Evolutionary conservation across 768 basidiomycete species (phyloP), one percentile per base, ranked within the genome.

Genomic region (Plicaturopsis crispa): DNA sequence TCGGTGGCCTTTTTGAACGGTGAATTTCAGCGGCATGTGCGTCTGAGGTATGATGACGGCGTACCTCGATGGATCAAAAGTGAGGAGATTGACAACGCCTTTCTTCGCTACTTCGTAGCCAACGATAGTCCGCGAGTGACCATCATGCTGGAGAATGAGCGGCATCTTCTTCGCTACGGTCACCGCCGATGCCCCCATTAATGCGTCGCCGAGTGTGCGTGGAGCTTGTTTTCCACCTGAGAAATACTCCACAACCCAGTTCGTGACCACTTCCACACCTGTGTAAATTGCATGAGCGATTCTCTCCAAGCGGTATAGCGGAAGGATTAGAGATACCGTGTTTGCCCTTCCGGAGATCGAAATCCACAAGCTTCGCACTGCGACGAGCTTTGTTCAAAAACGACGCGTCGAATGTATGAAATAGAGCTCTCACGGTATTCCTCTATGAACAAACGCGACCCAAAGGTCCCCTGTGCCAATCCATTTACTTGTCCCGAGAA

Each of bases 121-220:
- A 3, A 96, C 70, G 10, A 96, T 77, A 4, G 83, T 82, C 18
- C 84, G 62, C n/a, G 91, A 96, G 61, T 96, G 91, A 1, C 89
- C 88, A 5, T 69, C 55, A 50, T 87, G 79, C 63, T 94, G 82
- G 35, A 94, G 63, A 31, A 94, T 80, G 21, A 96, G 52, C 6
- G 91, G 91, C 74, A 89, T 80, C 48, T 72, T 77, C 16, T 73
- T 57, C 0, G 84, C 81, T 19, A 66, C 54, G 7, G 66, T 48
- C 6, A 92, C 67, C 4, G 79, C 67, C 0, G 67, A 62, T 2
- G 70, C 68, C 1, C 57, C 60, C 31, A 65, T 66, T 41, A 86
- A 62, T 11, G 65, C 67, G 31, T 81, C 72, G 35, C 77, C 70
- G 26, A 76, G 56, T 21, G 69, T 69, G 24, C 51, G 51, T 3